Base-by-base conservation (phyloP, 306 rosid genomes). In the Corylus heterophylla region DNA sequence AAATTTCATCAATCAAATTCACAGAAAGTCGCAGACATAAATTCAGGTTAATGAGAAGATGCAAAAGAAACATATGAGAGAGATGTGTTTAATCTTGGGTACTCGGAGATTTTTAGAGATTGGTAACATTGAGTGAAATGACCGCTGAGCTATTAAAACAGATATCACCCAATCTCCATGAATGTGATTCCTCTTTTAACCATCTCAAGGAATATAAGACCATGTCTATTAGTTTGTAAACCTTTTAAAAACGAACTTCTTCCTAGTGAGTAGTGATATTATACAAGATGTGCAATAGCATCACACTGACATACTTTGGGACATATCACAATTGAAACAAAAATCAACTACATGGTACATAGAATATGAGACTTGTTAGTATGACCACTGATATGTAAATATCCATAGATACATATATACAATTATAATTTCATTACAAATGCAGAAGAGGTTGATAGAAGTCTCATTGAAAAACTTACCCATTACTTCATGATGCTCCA, bases 401-500 rank as follows among this genome's bases (percentile, higher is more conserved):
- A 64, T 37, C 50, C 64, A 73, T 39, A 14, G 49, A 56, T n/a
- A 29, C 11, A n/a, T 69, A 54, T 64, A 31, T 4, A 20, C 12
- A 29, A 78, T 10, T 55, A 49, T 20, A 51, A 39, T 67, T 76
- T 70, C 59, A 27, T 67, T 45, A 12, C 54, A 58, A 78, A 42
- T 44, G 39, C 76, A 59, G 27, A 61, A 49, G 42, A 31, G 68
- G 12, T 29, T 54, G 8, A 18, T 6, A 73, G 7, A 78, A 69
- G 9, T 56, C n/a, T 66, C 47, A 81, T 64, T 71, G 22, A 64
- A 47, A 78, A 75, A 59, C 98, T 88, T 88, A 96, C 99, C 99
- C 98, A 96, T 96, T 85, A 96, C 99, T 96, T 96, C 97, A 83
- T 96, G 96, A 84, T 96, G 93, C 87, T 96, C 91, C 97, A 96